Evolutionary conservation across 2,329 filamentous ascomycete species (phyloP).

Genomic region (Cladophialophora chaetospira): DNA sequence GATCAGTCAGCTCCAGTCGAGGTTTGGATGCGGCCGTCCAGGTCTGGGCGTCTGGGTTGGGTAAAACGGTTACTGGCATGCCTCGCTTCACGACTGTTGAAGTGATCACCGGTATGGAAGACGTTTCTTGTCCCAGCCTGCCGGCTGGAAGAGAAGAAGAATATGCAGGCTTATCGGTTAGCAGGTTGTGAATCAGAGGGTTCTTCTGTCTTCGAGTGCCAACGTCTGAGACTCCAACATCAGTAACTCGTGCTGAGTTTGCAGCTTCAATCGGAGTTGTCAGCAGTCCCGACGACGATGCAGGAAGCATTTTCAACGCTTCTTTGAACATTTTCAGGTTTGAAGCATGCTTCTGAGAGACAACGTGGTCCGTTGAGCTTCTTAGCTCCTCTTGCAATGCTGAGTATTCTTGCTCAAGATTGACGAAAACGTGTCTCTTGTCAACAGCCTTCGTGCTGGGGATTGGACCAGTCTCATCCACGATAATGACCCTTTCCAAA

Average conservation of each 20-base stretch:
- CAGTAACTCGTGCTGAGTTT: constrained; percentile 49
- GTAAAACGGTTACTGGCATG: constrained; percentile 83
- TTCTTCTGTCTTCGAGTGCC: constrained; percentile 68
- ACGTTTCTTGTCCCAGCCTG: constrained; percentile 51
- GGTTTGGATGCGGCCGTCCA: constrained; percentile 70
- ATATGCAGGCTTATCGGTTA: constrained; percentile 90
- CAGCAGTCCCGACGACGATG: constrained; percentile 82
- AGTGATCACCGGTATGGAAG: constrained; percentile 37
- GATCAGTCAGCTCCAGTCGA: constrained; percentile 73
- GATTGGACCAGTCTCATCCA: constrained; percentile 84
- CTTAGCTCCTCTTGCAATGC: constrained; percentile 66
- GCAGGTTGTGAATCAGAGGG: constrained; percentile 88
- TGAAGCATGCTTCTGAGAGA: constrained; percentile 29
- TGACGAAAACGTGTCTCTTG: constrained; percentile 81
- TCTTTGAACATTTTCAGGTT: constrained; percentile 67
- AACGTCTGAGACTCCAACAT: constrained; percentile 47
- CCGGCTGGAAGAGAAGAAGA: constrained; percentile 85
- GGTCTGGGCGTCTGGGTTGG: constrained; percentile 63
- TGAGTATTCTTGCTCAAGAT: constrained; percentile 85
- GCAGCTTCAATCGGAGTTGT: constrained; percentile 85
- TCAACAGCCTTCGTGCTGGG: constrained; percentile 49
- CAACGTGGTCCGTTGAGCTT: constrained; percentile 34
- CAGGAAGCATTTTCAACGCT: constrained; percentile 73
- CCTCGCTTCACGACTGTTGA: constrained; percentile 89
- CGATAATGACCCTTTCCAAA: constrained; percentile 82